A percentile compares a stretch with the other conserved stretches of the same genome.
These are phyloP conservation scores for Botrytis paeoniae DNA, from an alignment of 2,329 filamentous ascomycete genomes.

Conservation along the genomic window DNA sequence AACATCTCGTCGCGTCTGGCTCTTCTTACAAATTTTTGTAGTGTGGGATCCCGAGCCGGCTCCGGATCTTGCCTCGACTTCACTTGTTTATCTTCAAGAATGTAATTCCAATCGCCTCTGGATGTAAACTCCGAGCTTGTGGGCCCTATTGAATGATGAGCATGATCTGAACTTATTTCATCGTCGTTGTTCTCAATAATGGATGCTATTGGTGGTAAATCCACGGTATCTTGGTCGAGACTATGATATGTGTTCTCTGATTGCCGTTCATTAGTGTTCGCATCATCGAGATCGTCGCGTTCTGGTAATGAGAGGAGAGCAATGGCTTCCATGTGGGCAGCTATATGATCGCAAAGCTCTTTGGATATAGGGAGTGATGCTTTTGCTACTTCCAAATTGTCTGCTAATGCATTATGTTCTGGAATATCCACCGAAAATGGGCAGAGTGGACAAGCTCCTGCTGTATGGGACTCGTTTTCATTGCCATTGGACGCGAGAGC, in stretches of 20 bases:
- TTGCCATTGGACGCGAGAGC: neutral
- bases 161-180: neutral
- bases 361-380: neutral
- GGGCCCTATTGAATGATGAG: neutral
- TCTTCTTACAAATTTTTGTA: neutral
- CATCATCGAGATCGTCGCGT: slow-evolving; percentile 12
- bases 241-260: neutral
- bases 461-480: neutral
- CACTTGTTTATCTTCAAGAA: neutral
- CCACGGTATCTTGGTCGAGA: neutral
- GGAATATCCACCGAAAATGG: neutral
- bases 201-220: neutral
- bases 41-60: neutral
- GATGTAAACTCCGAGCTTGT: neutral
- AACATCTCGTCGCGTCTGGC: slow-evolving; percentile 3
- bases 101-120: neutral
- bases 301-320: slow-evolving; percentile 8
- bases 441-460: neutral
- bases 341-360: slow-evolving; percentile 4
- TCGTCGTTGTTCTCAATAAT: neutral
- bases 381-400: neutral
- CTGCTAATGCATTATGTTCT: neutral
- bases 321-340: slow-evolving; percentile 5
- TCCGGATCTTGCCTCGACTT: neutral
- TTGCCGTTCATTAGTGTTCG: neutral